A percentile compares a stretch with the other conserved stretches of the same genome.
These are phyloP conservation scores for Rhizophora mangle DNA, from an alignment of 345 rosid genomes.

Conservation along the genomic window DNA sequence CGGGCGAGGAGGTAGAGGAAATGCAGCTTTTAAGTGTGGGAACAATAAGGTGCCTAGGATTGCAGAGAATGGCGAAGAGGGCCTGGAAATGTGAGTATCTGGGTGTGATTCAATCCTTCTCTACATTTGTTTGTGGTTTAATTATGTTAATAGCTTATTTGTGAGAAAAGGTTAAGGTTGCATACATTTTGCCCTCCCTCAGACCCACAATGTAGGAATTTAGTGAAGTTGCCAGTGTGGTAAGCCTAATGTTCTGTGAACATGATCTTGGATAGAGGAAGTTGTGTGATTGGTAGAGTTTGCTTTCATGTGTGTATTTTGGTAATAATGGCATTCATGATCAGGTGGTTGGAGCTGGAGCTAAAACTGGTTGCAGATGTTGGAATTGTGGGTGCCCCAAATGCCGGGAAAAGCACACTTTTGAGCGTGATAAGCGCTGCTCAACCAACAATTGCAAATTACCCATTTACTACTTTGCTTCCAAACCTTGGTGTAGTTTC, in stretches of 20 bases:
- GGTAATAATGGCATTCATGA: constrained; percentile 26
- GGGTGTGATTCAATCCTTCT: not conserved
- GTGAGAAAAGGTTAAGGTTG: no score
- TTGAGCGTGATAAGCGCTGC: constrained; percentile 90
- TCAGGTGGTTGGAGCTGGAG: constrained; percentile 97
- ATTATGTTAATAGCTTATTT: no score
- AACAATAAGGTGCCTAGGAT: constrained; percentile 79
- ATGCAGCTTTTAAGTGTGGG: constrained; percentile 82
- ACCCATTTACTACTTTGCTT: constrained; percentile 88
- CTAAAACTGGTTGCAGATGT: constrained; percentile 86
- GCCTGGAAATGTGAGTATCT: constrained; percentile 82
- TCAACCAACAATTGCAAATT: constrained; percentile 79
- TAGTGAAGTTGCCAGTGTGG: no score
- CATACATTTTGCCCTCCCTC: no score
- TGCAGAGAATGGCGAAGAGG: constrained; percentile 96
- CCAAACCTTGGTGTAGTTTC: constrained; percentile 97
- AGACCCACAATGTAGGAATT: no score
- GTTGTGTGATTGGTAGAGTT: not conserved
- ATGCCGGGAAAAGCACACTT: constrained; percentile 93
- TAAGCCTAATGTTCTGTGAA: no score
- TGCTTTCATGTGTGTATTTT: not conserved
- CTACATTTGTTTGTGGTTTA: not conserved
- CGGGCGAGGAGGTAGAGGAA: constrained; percentile 95
- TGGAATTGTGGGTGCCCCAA: constrained; percentile 91
- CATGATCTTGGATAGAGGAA: not conserved